Conservation (phyloP, 495 filamentous ascomycete genomes). For the Penicillium flavigenum region DNA sequence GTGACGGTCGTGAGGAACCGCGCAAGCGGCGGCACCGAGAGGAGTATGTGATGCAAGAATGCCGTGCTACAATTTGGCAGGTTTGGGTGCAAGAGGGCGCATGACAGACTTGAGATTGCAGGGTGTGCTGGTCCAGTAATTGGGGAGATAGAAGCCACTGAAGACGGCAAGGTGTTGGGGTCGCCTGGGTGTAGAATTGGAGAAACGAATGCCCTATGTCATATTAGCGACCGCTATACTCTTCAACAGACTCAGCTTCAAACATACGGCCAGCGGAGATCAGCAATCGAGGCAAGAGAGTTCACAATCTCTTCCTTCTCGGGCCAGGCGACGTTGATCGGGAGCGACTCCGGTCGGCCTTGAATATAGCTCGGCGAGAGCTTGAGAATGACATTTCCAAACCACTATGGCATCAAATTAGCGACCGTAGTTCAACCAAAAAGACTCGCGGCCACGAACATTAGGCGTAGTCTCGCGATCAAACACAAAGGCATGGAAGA, state of each 20-base stretch:
- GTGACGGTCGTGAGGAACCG: constrained; percentile 73
- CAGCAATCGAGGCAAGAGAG: constrained; percentile 74
- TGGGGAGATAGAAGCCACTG: constrained; percentile 67
- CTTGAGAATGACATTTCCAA: constrained; percentile 70
- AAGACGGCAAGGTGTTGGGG: constrained; percentile 60
- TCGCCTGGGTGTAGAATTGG: constrained; percentile 80
- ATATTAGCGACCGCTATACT: not conserved
- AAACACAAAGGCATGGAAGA: constrained; percentile 89
- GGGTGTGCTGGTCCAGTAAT: constrained; percentile 84
- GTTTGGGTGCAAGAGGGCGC: constrained; percentile 85
- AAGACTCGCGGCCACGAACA: constrained; percentile 31
- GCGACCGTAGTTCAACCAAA: not conserved
- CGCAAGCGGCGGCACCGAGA: constrained; percentile 73
- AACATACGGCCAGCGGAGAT: constrained; percentile 80
- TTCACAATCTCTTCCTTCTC: constrained; percentile 73
- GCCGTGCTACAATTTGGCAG: constrained; percentile 84
- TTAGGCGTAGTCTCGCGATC: constrained; percentile 83
- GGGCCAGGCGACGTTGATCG: constrained; percentile 70
- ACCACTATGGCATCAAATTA: constrained; percentile 46
- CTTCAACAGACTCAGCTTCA: not conserved
- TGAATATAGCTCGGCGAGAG: constrained; percentile 78
- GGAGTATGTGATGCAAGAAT: constrained; percentile 78
- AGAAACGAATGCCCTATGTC: constrained; percentile 65
- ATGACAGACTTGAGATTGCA: constrained; percentile 75
- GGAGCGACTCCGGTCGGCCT: constrained; percentile 65